Evolutionary conservation across 305 asterid species (phyloP), one percentile per base, ranked within the genome.

Genomic region (Fraxinus greggii): DNA sequence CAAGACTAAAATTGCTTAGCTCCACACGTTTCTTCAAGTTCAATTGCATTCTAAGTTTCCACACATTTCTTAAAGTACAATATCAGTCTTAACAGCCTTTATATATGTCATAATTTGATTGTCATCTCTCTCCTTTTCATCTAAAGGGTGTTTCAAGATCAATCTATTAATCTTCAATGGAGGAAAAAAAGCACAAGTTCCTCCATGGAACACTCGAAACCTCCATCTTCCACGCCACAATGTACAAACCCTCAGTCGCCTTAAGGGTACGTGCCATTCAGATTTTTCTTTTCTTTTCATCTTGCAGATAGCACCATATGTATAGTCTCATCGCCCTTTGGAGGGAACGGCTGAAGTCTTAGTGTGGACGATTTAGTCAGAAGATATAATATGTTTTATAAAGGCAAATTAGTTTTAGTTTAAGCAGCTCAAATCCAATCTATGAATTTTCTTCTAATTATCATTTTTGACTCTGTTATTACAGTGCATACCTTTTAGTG

Each of bases 171-270:
- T 59, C 56, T 73, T 23, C 29, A 78, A 93, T 92, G 94, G 97
- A 85, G 83, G 89, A 83, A 0, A 88, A 88, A 67, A 67, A 15
- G 83, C 78, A 85, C 42, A 87, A 84, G 90, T 89, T 90, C 79
- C 86, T 95, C 67, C 98, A 95, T 86, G 98, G 98, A 75, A 95
- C 98, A 40, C 97, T 95, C 67, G 98, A 93, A 86, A 95, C 91
- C 3, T 91, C 98, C 5, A 90, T 95, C 65, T 93, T 93, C 81
- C 94, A 90, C 3, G 97, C 98, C 38, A 85, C 95, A 0, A 86
- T 79, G 82, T 72, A 78, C 73, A 88, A 83, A 29, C 77, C 92
- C 5, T 78, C 94, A 17, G 78, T 85, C 38, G 92, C 92, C 15
- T 87, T 92, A 42, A 82, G 82, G 87, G 98, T 89, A 84, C 72